Evolutionary conservation across 148 eudicot genomes (phyloP).

Genomic region (Rhododendron kiyosumense): DNA sequence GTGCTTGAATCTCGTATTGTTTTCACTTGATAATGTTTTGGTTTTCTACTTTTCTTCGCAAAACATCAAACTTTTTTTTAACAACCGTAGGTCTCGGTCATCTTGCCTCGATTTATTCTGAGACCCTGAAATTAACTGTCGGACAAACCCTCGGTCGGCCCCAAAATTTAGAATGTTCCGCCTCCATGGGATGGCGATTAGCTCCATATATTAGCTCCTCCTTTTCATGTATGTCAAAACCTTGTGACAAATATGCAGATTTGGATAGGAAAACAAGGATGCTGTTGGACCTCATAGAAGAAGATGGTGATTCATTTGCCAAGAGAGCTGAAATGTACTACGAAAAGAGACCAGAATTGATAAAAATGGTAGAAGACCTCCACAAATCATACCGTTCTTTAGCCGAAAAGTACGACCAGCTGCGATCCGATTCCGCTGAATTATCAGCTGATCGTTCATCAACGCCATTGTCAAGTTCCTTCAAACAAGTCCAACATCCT

Average conservation of each 20-base stretch:
- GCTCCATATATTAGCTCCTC: not conserved
- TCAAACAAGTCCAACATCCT: not conserved
- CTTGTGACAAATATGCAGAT: conserved; percentile 9
- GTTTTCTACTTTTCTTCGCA: not conserved
- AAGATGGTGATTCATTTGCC: conserved; percentile 23
- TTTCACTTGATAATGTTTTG: not conserved
- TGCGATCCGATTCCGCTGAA: conserved; percentile 2
- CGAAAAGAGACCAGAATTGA: conserved; percentile 19
- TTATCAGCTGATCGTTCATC: not conserved
- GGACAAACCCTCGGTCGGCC: fast-evolving
- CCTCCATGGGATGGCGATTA: not conserved
- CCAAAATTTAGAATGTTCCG: too few relatives aligned
- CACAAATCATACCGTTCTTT: conserved; percentile 17
- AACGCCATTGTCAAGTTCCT: not conserved
- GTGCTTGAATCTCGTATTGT: not conserved
- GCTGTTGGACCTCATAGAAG: conserved; percentile 16
- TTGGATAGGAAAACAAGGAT: conserved; percentile 16
- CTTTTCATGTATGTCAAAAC: not conserved
- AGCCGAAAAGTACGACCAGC: conserved; percentile 21
- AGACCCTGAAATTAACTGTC: too few relatives aligned
- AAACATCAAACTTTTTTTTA: not conserved
- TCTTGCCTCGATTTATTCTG: not conserved
- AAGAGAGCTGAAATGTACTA: conserved; percentile 27
- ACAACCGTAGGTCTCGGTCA: not conserved
- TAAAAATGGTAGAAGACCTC: conserved; percentile 15